These are phyloP conservation scores for Cercospora sesami DNA, from an alignment of 2,329 filamentous ascomycete genomes.

Conservation along the genomic window DNA sequence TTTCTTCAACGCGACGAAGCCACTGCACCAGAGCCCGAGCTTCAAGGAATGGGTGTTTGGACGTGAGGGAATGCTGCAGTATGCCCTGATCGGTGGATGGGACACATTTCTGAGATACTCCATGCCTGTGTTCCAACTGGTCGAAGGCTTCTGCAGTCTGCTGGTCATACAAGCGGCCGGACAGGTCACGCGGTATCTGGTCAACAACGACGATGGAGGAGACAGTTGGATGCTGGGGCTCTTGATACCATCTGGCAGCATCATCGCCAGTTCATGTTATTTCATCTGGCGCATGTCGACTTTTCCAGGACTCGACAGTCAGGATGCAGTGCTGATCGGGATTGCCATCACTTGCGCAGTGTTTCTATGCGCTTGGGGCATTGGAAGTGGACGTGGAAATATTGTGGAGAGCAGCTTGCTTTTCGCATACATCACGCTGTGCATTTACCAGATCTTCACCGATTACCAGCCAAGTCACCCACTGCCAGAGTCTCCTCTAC, in stretches of 20 bases:
- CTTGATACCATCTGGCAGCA: conserved; percentile 80
- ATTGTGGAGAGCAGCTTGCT: conserved; percentile 92
- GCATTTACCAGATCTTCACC: conserved; percentile 98
- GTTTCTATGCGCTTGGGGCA: conserved; percentile 90
- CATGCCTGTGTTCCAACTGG: conserved; percentile 88
- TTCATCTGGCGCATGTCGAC: conserved; percentile 94
- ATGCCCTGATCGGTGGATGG: conserved; percentile 79
- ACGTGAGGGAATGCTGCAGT: conserved; percentile 78
- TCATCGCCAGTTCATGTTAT: conserved; percentile 91
- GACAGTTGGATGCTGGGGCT: conserved; percentile 97
- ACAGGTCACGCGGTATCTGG: conserved; percentile 90
- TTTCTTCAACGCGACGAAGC: conserved; percentile 39
- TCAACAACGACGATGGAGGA: conserved; percentile 81
- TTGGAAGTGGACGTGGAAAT: conserved; percentile 89
- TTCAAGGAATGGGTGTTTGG: conserved; percentile 86
- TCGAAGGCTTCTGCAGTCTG: conserved; percentile 94
- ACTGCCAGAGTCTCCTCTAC: conserved; percentile 52
- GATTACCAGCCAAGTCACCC: conserved; percentile 80
- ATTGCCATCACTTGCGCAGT: conserved; percentile 89
- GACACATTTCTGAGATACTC: conserved; percentile 86
- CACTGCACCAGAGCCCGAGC: conserved; percentile 55
- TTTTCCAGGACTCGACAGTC: conserved; percentile 88
- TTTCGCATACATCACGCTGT: conserved; percentile 97
- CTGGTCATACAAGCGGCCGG: conserved; percentile 93
- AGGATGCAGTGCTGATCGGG: conserved; percentile 89